Base-by-base conservation (phyloP, 148 eudicot genomes). In the Vaccinium corymbosum region DNA sequence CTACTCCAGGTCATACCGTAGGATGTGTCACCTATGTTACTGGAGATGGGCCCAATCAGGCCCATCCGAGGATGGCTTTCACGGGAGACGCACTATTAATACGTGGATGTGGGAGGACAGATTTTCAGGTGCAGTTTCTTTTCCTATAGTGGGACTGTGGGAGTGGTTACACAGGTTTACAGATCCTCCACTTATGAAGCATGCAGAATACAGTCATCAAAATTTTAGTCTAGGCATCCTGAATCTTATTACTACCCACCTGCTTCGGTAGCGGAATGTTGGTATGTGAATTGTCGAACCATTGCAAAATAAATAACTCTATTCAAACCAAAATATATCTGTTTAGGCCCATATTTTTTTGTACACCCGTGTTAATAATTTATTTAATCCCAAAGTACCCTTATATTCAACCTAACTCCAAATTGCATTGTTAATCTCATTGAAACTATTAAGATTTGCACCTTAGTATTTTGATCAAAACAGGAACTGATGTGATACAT, bases 101-200 rank as follows among this genome's bases (percentile, higher is more conserved):
- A 86, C 94, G 99, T 56, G 99, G 95, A 72, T 97, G 99, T 91
- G 99, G 99, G 48, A 91, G 99, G 88, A 97, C 99, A 25, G 99
- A 97, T 90, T 97, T 97, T 82, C 99, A 94, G 98, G 98, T 95
- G 78, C 51, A 79, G 32, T 80, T 59, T 81, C 64, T 87, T 82
- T 20, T 19, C 14, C 8, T 13, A 7, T 68, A 12, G 38, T 27
- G 42, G 73, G 17, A 27, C 14, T 13, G 38, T 27, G 42, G 73
- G 17, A 27, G 25, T 13, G 13, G 38, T 13, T 29, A 27, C 17
- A 59, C 52, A 38, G 52, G 53, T 20, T 84, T 8, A 9, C 64
- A 76, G n/a, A 57, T 29, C 15, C 52, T 72, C 46, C 59, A n/a
- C 48, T 73, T n/a, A 35, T 53, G 70, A 35, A 50, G 78, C 19